Evolutionary conservation across 1,139 yeast species (phyloP).

Genomic region (Suhomyces bokatorum): DNA sequence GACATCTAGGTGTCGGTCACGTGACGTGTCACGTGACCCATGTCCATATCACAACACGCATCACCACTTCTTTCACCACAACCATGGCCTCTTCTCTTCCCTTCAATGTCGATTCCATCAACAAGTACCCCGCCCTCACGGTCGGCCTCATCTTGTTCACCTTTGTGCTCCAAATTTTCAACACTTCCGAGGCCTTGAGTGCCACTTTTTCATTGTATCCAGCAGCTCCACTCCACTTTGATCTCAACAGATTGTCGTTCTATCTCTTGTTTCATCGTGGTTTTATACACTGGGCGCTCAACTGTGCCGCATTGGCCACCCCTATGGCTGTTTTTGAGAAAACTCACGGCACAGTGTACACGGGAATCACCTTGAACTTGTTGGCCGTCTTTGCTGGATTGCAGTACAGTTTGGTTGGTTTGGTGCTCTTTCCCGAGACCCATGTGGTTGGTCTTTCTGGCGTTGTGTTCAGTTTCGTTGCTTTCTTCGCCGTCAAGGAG

Average conservation of each 20-base stretch:
- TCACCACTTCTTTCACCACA: background rate
- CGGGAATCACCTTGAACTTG: conserved; percentile 79
- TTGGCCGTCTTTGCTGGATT: conserved; percentile 72
- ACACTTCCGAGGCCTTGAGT: conserved; percentile 24
- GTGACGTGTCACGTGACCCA: background rate
- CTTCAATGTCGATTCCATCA: conserved; percentile 1
- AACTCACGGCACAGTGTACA: conserved; percentile 80
- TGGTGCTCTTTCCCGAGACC: conserved; percentile 52
- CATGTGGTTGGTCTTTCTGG: conserved; percentile 72
- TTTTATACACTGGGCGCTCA: conserved; percentile 62
- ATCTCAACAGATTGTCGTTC: conserved; percentile 66
- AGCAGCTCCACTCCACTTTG: conserved; percentile 54
- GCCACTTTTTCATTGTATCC: conserved; percentile 48
- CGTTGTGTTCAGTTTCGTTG: conserved; percentile 70
- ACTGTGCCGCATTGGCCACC: conserved; percentile 55
- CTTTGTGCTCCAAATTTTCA: conserved; percentile 36
- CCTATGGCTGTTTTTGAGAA: conserved; percentile 73
- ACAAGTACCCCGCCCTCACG: conserved; percentile 57
- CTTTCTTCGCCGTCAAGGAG: conserved; percentile 64
- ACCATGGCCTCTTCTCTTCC: conserved; percentile 2
- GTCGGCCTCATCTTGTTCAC: conserved; percentile 63
- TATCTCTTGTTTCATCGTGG: conserved; percentile 73
- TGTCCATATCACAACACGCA: conserved; percentile 1
- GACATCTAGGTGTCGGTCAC: background rate
- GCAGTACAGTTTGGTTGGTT: conserved; percentile 59